Percentiles rank a stretch among this genome's conserved stretches.
Evolutionary conservation across 805 yeast species (phyloP).

Genomic region (Saccharomycopsis sp.): DNA sequence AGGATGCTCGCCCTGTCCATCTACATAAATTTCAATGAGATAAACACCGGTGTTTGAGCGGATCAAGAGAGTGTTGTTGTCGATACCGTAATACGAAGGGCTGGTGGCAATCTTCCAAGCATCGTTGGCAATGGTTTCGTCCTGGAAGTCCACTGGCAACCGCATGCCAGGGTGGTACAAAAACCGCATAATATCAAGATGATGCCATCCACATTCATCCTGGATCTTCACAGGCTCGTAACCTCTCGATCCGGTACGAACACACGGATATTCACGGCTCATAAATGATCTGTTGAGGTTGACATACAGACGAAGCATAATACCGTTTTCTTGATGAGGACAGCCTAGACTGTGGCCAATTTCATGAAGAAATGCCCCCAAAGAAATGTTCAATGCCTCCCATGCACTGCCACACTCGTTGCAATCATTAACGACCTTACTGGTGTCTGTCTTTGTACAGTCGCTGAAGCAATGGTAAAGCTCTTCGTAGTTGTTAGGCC

Average conservation of each 20-base stretch:
- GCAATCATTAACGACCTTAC: conserved; percentile 86
- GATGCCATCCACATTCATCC: conserved; percentile 83
- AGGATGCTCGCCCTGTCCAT: conserved; percentile 35
- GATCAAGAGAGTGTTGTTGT: conserved; percentile 36
- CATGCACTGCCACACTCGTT: conserved; percentile 80
- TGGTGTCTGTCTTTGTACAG: conserved; percentile 51
- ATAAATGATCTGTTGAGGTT: conserved; percentile 76
- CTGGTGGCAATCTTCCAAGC: conserved; percentile 29
- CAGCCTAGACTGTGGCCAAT: conserved; percentile 88
- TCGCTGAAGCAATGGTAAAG: conserved; percentile 66
- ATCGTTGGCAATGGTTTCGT: conserved; percentile 31
- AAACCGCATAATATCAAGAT: conserved; percentile 71
- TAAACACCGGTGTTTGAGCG: conserved; percentile 63
- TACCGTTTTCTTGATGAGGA: conserved; percentile 86
- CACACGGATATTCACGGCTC: conserved; percentile 56
- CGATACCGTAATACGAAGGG: conserved; percentile 39
- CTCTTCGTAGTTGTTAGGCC: conserved; percentile 82
- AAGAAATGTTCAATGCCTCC: conserved; percentile 81
- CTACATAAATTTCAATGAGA: conserved; percentile 62
- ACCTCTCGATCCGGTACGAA: conserved; percentile 45
- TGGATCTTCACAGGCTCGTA: conserved; percentile 44
- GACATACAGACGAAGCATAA: conserved; percentile 83
- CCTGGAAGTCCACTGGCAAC: conserved; percentile 55
- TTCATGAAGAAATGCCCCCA: conserved; percentile 95
- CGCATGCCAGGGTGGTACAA: conserved; percentile 76